phyloP scores from a whole-genome alignment of 768 basidiomycete genomes.

The Leucocoprinus birnbaumii region DNA sequence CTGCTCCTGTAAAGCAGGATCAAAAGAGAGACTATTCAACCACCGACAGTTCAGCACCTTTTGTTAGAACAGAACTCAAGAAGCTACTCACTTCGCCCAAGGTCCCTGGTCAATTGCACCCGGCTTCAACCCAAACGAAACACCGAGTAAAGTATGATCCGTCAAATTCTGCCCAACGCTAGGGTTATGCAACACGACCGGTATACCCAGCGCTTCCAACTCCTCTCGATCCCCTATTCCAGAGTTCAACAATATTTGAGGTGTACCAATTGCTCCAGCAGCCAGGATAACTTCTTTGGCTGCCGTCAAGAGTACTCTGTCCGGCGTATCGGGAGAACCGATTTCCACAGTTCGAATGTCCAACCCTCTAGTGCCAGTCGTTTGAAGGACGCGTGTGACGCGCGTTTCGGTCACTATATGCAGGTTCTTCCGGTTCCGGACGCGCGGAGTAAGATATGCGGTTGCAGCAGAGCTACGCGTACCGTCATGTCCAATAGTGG shows the following conservation, averaged over 20 bases:
- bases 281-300: constrained; percentile 31
- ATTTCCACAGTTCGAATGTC: constrained; percentile 13
- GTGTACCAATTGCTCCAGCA: constrained; percentile 27
- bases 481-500: constrained; percentile 9
- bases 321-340: neutral
- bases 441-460: constrained; percentile 7
- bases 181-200: constrained; percentile 15
- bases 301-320: constrained; percentile 11
- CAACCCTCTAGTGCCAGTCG: neutral
- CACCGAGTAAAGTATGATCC: constrained; percentile 14
- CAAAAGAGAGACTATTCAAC: neutral
- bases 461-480: constrained; percentile 15
- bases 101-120: constrained; percentile 2
- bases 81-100: neutral
- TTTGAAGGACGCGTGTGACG: constrained; percentile 10
- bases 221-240: constrained; percentile 21
- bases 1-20: neutral
- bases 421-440: constrained; percentile 6
- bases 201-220: constrained; percentile 12
- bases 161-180: constrained; percentile 20
- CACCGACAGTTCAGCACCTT: neutral
- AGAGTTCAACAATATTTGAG: constrained; percentile 21
- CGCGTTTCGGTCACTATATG: constrained; percentile 12
- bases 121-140: neutral
- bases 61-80: too few species aligned